These are phyloP conservation scores for Talaromyces borbonicus DNA, from an alignment of 495 filamentous ascomycete genomes.

Conservation along the genomic window DNA sequence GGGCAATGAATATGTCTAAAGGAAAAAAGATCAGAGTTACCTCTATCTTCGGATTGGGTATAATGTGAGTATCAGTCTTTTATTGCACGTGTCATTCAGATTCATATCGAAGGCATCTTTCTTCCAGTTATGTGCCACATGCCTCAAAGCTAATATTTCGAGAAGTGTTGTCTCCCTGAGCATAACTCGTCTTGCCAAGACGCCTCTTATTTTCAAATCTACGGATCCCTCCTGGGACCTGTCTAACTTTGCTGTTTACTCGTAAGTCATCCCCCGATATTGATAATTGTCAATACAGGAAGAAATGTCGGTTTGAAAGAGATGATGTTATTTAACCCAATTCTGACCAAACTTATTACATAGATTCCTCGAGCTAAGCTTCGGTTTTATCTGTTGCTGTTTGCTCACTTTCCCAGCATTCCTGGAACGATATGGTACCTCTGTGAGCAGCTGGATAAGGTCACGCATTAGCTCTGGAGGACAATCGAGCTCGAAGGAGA, in stretches of 20 bases:
- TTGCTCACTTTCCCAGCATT: conserved; percentile 1
- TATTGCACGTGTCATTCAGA: not conserved
- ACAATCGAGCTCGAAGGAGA: not conserved
- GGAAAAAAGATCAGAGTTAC: not conserved
- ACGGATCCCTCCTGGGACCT: not conserved
- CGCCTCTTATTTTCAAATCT: not conserved
- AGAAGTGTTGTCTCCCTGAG: not conserved
- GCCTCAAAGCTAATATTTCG: not conserved
- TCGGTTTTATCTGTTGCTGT: conserved; percentile 1
- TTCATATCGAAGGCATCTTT: not conserved
- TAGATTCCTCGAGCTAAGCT: not conserved
- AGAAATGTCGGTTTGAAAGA: not conserved
- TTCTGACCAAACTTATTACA: not conserved
- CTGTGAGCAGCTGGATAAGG: not conserved
- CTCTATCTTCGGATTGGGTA: not conserved
- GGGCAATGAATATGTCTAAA: not conserved
- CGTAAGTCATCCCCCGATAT: conserved; percentile 2
- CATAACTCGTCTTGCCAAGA: conserved; percentile 1
- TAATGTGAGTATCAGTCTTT: conserved; percentile 3
- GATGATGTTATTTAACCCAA: not conserved
- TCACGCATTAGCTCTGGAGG: not conserved
- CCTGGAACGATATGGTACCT: not conserved
- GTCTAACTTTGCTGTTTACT: not conserved
- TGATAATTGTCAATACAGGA: not conserved
- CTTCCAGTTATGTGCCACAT: not conserved